A percentile compares a stretch with the other conserved stretches of the same genome.
phyloP scores from a whole-genome alignment of 192 early-diverging fungal genomes.

The Podila epigama region DNA sequence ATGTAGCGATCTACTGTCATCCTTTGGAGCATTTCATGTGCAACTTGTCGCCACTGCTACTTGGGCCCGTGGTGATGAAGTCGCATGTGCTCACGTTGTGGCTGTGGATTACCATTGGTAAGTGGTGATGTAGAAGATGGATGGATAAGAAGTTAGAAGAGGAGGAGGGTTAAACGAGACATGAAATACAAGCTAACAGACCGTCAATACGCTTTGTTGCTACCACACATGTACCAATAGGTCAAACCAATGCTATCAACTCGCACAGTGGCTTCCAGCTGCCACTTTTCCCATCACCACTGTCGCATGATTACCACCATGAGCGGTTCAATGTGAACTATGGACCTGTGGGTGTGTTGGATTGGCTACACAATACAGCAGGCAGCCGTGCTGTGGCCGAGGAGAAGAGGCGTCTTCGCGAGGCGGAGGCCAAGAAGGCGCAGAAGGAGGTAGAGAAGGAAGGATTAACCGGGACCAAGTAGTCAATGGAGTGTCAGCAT shows the following conservation, averaged over 20 bases:
- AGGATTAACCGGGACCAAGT: neutral
- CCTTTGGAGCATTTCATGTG: constrained; percentile 72
- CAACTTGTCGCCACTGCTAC: constrained; percentile 64
- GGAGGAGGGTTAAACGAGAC: no score
- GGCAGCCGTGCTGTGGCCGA: constrained; percentile 29
- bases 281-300: constrained; percentile 71
- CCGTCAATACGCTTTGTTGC: neutral
- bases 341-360: constrained; percentile 50
- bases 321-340: constrained; percentile 66
- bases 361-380: constrained; percentile 38
- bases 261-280: constrained; percentile 82
- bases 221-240: neutral
- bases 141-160: neutral
- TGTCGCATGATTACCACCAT: constrained; percentile 82
- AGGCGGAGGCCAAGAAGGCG: constrained; percentile 8
- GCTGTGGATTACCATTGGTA: constrained; percentile 72
- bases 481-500: no score
- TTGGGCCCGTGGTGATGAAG: constrained; percentile 60
- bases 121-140: constrained; percentile 2
- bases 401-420: constrained; percentile 30
- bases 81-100: constrained; percentile 74
- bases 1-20: constrained; percentile 67
- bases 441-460: neutral
- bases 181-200: neutral
- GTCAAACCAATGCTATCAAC: constrained; percentile 66